A percentile compares a stretch with the other conserved stretches of the same genome.
Evolutionary conservation across 169 alveolate species (phyloP).

Genomic region (Cyclospora cayetanensis): DNA sequence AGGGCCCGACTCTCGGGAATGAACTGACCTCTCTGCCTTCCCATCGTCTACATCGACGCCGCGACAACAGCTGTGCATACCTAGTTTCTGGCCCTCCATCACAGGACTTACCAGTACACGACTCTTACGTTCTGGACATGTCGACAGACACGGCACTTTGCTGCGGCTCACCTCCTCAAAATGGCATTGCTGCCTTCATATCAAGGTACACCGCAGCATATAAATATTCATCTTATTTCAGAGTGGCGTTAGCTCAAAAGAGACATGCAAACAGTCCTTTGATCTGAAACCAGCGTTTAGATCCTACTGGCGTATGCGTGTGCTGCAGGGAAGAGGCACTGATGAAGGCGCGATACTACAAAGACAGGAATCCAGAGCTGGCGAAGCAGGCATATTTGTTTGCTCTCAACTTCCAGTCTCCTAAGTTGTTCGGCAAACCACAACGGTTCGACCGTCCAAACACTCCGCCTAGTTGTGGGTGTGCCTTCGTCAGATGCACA

Average conservation of each 20-base stretch:
- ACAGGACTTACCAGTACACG: neutral
- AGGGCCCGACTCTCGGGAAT: slow-evolving; percentile 25
- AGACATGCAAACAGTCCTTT: neutral
- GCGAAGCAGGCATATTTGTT: slow-evolving; percentile 67
- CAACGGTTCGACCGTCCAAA: neutral
- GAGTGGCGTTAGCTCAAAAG: neutral
- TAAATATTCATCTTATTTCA: no score
- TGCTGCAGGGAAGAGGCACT: slow-evolving; percentile 70
- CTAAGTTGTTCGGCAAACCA: neutral
- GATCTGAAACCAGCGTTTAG: neutral
- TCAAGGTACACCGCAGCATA: slow-evolving; percentile 57
- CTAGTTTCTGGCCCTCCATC: slow-evolving; percentile 23
- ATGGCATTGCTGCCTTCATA: neutral
- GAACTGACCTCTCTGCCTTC: slow-evolving; percentile 48
- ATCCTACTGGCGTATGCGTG: neutral
- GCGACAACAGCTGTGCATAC: slow-evolving; percentile 32
- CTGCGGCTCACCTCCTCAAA: slow-evolving; percentile 30
- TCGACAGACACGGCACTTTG: slow-evolving; percentile 47
- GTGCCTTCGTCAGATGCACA: slow-evolving; percentile 52
- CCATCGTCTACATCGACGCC: neutral
- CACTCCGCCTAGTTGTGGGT: slow-evolving; percentile 27
- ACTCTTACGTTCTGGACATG: slow-evolving; percentile 9
- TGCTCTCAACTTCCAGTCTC: slow-evolving; percentile 16
- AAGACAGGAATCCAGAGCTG: slow-evolving; percentile 59
- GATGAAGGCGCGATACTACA: slow-evolving; percentile 67